Percentiles rank a stretch among this genome's conserved stretches.
These are phyloP conservation scores for Astragalus membranaceus DNA, from an alignment of 306 rosid species.

Conservation along the genomic window DNA sequence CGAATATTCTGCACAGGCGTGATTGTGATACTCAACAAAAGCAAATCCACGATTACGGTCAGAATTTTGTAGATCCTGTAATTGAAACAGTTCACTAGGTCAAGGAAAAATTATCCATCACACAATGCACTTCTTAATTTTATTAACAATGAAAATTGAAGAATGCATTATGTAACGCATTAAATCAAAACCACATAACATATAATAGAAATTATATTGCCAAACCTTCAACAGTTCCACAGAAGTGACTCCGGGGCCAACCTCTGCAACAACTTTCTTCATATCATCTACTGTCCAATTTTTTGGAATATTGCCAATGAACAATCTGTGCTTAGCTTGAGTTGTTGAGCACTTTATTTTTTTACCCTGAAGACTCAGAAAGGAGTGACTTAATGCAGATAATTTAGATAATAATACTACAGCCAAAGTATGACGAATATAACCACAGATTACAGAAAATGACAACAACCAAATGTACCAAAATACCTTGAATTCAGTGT, in stretches of 20 bases:
- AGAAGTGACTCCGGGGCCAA: constrained; percentile 64
- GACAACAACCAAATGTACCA: not conserved
- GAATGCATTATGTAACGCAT: not conserved
- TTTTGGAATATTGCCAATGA: constrained; percentile 69
- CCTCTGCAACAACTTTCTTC: constrained; percentile 39
- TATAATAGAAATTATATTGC: not conserved
- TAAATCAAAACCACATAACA: not conserved
- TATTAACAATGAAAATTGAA: not conserved
- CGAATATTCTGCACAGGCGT: constrained; percentile 63
- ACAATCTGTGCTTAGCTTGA: constrained; percentile 56
- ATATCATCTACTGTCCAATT: constrained; percentile 51
- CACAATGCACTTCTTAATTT: not conserved
- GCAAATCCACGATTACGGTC: constrained; percentile 55
- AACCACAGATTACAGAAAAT: constrained; percentile 3
- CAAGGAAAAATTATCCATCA: constrained; percentile 12
- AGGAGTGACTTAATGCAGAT: not conserved
- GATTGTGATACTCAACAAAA: constrained; percentile 60
- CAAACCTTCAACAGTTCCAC: constrained; percentile 59
- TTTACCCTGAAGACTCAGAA: constrained; percentile 42
- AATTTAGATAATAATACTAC: not conserved
- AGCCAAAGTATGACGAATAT: not conserved
- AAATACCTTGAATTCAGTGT: constrained; percentile 50
- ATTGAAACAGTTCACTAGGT: constrained; percentile 13
- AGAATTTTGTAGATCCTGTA: constrained; percentile 49
- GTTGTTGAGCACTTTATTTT: constrained; percentile 56